Evolutionary conservation across 345 rosid genomes (phyloP).

Genomic region (Eucalyptus marginata): DNA sequence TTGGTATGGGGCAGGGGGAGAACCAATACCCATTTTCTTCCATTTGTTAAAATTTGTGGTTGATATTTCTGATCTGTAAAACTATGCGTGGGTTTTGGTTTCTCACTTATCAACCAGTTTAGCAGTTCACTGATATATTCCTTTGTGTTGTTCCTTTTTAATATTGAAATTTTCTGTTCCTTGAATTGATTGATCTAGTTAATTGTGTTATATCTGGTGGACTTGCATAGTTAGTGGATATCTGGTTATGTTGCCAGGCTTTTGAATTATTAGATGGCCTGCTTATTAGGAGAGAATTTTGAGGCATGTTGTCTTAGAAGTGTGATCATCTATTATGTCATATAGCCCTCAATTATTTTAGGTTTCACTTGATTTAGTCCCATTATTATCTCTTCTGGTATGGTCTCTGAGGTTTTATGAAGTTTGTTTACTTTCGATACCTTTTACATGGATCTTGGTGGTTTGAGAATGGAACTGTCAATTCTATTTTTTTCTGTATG

Average conservation of each 20-base stretch:
- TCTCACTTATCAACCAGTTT: neutral
- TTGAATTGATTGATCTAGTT: neutral
- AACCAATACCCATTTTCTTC: neutral
- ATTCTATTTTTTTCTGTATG: neutral
- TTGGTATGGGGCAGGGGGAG: neutral
- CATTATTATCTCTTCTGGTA: neutral
- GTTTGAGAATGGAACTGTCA: neutral
- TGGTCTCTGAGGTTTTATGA: slow-evolving; percentile 1
- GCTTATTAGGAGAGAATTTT: neutral
- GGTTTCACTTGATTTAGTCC: neutral
- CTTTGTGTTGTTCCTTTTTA: neutral
- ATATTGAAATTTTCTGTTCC: neutral
- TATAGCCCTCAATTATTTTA: neutral
- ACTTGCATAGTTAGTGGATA: neutral
- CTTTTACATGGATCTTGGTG: neutral
- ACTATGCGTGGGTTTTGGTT: neutral
- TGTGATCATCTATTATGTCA: neutral
- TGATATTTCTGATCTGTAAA: neutral
- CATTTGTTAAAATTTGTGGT: neutral
- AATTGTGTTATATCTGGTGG: neutral
- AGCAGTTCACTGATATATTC: neutral
- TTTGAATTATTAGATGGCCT: neutral
- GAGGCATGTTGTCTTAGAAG: neutral
- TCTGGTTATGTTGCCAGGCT: neutral
- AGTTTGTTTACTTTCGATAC: neutral